A percentile compares a stretch with the other conserved stretches of the same genome.
These are phyloP conservation scores for Sarocladium kiliense DNA, from an alignment of 2,329 filamentous ascomycete genomes.

Conservation along the genomic window DNA sequence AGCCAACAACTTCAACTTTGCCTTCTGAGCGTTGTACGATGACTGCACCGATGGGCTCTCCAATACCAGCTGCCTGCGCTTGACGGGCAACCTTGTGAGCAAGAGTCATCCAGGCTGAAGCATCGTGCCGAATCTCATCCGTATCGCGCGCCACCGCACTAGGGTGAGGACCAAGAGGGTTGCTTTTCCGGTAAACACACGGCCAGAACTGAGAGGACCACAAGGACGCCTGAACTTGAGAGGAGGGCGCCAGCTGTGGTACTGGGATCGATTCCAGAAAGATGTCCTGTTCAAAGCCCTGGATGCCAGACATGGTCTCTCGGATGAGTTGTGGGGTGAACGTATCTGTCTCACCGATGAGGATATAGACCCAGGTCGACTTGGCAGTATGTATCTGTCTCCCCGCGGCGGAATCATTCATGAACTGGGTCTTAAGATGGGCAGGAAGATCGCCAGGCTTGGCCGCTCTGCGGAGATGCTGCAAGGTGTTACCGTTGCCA, in stretches of 20 bases:
- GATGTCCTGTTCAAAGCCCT: conserved; percentile 46
- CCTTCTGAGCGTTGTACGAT: conserved; percentile 60
- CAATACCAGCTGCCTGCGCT: conserved; percentile 51
- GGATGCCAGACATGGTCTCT: conserved; percentile 39
- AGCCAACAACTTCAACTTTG: conserved; percentile 56
- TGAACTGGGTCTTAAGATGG: conserved; percentile 57
- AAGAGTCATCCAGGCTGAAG: conserved; percentile 61
- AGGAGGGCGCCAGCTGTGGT: conserved; percentile 69
- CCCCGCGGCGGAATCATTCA: conserved; percentile 51
- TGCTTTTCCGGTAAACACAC: conserved; percentile 79
- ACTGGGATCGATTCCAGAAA: conserved; percentile 62
- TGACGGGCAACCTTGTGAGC: conserved; percentile 60
- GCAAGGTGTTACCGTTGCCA: conserved; percentile 58
- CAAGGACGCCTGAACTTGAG: conserved; percentile 65
- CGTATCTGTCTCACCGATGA: conserved; percentile 45
- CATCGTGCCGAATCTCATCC: conserved; percentile 60
- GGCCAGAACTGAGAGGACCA: conserved; percentile 81
- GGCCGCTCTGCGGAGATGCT: conserved; percentile 71
- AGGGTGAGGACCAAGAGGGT: conserved; percentile 80
- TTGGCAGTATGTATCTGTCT: conserved; percentile 55
- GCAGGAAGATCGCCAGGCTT: conserved; percentile 64
- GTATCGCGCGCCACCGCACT: conserved; percentile 66
- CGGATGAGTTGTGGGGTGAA: conserved; percentile 50
- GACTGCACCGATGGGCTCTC: conserved; percentile 68
- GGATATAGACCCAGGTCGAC: conserved; percentile 55